Conservation (phyloP, 805 yeast genomes). For the Starmera amethionina region DNA sequence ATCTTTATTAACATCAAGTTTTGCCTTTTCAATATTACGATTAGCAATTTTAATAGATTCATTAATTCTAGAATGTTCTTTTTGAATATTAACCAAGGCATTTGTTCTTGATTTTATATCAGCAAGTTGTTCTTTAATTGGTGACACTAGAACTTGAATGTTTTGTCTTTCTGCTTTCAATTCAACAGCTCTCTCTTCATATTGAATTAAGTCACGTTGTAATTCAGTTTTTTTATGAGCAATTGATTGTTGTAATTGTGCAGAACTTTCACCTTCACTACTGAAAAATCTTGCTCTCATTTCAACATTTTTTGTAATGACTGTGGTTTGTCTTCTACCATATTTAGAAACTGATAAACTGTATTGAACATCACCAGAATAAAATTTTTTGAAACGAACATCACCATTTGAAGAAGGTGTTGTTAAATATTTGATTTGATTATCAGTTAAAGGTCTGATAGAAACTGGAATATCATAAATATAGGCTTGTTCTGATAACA, state of each 20-base stretch:
- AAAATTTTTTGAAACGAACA: constrained; percentile 42
- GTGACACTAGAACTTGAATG: constrained; percentile 4
- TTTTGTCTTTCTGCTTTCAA: constrained; percentile 2
- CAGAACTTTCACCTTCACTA: constrained; percentile 9
- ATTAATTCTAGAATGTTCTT: constrained; percentile 12
- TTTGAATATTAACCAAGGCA: constrained; percentile 8
- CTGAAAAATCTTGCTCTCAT: constrained; percentile 6
- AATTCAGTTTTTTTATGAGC: not conserved
- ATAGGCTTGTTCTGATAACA: constrained; percentile 50
- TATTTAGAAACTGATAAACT: constrained; percentile 48
- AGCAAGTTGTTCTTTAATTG: constrained; percentile 9
- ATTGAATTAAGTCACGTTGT: not conserved
- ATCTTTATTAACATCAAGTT: constrained; percentile 31
- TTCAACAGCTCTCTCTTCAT: constrained; percentile 1
- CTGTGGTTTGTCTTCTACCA: constrained; percentile 42
- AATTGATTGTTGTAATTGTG: not conserved
- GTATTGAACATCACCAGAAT: constrained; percentile 47
- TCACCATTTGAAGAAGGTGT: constrained; percentile 29
- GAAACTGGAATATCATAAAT: constrained; percentile 57
- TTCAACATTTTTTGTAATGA: constrained; percentile 8
- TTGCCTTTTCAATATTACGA: constrained; percentile 23
- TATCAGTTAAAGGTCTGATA: constrained; percentile 29
- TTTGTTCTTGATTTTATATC: constrained; percentile 13
- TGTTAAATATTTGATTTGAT: constrained; percentile 28
- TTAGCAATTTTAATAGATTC: constrained; percentile 19